Conservation (phyloP, 352 stramenopile species). For the Phytophthora multivora region DNA sequence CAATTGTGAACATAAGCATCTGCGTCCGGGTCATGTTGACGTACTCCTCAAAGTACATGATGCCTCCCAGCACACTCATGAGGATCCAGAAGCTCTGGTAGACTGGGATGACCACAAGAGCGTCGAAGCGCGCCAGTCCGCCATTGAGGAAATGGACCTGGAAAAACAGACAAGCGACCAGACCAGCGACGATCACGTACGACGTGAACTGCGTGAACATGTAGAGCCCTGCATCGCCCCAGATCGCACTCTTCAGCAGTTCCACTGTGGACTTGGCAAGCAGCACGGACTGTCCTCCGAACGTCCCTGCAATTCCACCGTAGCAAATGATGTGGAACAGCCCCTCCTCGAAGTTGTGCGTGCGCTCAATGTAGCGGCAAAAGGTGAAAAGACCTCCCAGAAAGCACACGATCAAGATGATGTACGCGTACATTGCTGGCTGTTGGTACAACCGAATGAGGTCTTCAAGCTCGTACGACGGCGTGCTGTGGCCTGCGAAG, state of each 20-base stretch:
- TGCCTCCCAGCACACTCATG: constrained; percentile 88
- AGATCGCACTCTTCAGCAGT: constrained; percentile 90
- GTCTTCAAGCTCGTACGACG: constrained; percentile 86
- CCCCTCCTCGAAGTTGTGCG: constrained; percentile 67
- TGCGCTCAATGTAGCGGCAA: constrained; percentile 74
- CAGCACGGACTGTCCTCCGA: constrained; percentile 89
- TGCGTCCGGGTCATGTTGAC: constrained; percentile 80
- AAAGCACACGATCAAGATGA: constrained; percentile 76
- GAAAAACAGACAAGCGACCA: constrained; percentile 71
- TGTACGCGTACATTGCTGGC: constrained; percentile 85
- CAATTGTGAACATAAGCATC: constrained; percentile 82
- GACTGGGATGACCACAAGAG: constrained; percentile 88
- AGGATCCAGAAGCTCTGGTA: constrained; percentile 93
- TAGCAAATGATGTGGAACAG: constrained; percentile 90
- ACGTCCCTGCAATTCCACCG: constrained; percentile 85
- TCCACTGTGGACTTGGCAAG: constrained; percentile 91
- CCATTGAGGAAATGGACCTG: constrained; percentile 92
- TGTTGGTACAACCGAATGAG: constrained; percentile 85
- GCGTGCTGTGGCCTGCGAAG: constrained; percentile 86
- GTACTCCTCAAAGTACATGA: constrained; percentile 94
- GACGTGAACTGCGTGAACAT: constrained; percentile 81
- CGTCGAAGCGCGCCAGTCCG: constrained; percentile 88
- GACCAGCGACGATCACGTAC: constrained; percentile 78
- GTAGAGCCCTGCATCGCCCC: constrained; percentile 70
- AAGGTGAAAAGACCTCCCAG: constrained; percentile 63